phyloP scores from a whole-genome alignment of 2,329 filamentous ascomycete genomes.

The Verticillium isaacii region DNA sequence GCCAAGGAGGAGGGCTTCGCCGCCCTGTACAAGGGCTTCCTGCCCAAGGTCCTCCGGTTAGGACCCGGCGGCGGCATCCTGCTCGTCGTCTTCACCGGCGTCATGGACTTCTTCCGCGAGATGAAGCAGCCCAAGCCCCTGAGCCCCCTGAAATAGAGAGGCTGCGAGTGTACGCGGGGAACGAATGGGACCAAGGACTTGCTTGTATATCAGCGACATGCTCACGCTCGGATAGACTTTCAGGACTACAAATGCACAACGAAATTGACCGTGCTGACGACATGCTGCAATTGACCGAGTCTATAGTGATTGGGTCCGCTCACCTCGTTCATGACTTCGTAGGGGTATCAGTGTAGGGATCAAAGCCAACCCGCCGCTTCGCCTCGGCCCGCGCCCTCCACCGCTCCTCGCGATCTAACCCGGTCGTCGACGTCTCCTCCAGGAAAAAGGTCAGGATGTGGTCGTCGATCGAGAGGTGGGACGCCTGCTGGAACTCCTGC shows the following conservation, averaged over 20 bases:
- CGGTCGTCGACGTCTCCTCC: constrained; percentile 51
- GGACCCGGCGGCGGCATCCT: constrained; percentile 62
- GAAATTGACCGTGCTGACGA: background rate
- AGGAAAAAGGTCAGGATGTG: constrained; percentile 88
- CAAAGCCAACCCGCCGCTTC: constrained; percentile 47
- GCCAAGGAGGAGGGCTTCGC: constrained; percentile 88
- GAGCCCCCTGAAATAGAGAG: background rate
- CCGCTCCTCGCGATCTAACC: constrained; percentile 39
- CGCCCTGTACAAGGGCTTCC: constrained; percentile 95
- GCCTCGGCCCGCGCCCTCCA: constrained; percentile 40
- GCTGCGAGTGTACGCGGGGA: background rate
- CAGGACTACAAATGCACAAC: background rate
- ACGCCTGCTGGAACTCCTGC: constrained; percentile 87
- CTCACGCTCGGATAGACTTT: background rate
- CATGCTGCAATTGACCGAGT: too few relatives aligned
- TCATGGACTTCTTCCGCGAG: constrained; percentile 89
- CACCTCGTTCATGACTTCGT: background rate
- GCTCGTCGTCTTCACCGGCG: constrained; percentile 79
- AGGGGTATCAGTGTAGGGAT: constrained; percentile 45
- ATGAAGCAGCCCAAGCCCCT: constrained; percentile 27
- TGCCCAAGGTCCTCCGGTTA: constrained; percentile 72
- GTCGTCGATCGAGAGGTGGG: constrained; percentile 84
- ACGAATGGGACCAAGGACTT: constrained; percentile 1
- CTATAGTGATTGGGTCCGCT: background rate
- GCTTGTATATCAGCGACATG: constrained; percentile 9